These are phyloP conservation scores for Kwoniella pini DNA, from an alignment of 768 basidiomycete species.

Conservation along the genomic window DNA sequence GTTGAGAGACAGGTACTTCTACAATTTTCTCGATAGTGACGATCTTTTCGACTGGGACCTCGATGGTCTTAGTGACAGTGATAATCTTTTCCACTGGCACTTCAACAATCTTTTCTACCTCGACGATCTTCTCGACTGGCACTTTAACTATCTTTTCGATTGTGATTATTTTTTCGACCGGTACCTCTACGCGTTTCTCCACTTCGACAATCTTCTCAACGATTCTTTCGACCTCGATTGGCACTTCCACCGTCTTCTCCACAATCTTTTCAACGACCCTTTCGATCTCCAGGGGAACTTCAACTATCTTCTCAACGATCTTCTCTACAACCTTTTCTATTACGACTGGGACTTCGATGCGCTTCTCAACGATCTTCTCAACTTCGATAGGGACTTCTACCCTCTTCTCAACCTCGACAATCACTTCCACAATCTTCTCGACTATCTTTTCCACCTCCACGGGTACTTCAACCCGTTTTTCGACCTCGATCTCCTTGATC, in stretches of 20 bases:
- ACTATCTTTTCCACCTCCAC: constrained; percentile 40
- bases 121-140: constrained; percentile 43
- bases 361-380: constrained; percentile 37
- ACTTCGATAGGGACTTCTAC: constrained; percentile 44
- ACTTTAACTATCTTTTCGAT: constrained; percentile 48
- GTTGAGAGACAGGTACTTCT: constrained; percentile 18
- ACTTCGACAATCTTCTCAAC: constrained; percentile 47
- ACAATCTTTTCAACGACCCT: constrained; percentile 41
- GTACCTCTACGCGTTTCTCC: constrained; percentile 33
- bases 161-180: constrained; percentile 37
- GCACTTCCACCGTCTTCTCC: constrained; percentile 29
- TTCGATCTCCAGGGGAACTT: constrained; percentile 43
- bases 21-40: constrained; percentile 32
- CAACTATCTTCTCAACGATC: constrained; percentile 38
- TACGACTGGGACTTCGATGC: constrained; percentile 41
- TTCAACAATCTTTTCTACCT: constrained; percentile 33
- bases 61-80: constrained; percentile 27
- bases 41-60: constrained; percentile 32
- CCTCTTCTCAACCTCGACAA: constrained; percentile 48
- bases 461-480: constrained; percentile 42
- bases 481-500: constrained; percentile 39
- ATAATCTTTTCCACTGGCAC: constrained; percentile 40
- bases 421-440: constrained; percentile 29
- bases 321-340: constrained; percentile 37
- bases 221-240: constrained; percentile 39